phyloP scores from a whole-genome alignment of 352 stramenopile species.

The Hyaloperonospora arabidopsidis region DNA sequence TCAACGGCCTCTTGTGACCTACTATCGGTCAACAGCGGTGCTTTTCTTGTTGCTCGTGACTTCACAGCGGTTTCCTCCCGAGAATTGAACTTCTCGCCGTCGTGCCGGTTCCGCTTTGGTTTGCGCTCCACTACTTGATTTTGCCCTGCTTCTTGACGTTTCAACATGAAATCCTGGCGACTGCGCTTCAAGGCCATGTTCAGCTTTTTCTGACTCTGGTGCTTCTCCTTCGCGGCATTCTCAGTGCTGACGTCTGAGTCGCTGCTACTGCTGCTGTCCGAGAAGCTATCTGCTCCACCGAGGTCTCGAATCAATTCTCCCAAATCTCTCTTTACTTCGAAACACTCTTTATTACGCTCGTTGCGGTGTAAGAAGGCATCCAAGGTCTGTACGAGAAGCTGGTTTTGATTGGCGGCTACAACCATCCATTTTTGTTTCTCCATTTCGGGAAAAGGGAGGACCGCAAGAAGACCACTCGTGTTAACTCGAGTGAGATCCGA shows the following conservation, averaged over 20 bases:
- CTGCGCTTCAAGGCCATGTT: slow-evolving; percentile 20
- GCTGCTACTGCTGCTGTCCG: slow-evolving; percentile 20
- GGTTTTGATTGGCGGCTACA: slow-evolving; percentile 60
- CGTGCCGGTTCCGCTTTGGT: slow-evolving; percentile 16
- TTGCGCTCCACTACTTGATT: slow-evolving; percentile 17
- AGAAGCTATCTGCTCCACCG: slow-evolving; percentile 24
- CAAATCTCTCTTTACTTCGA: slow-evolving; percentile 39
- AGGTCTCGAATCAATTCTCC: slow-evolving; percentile 40
- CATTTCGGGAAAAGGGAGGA: slow-evolving; percentile 45
- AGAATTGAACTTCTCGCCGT: slow-evolving; percentile 14
- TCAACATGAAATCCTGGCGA: slow-evolving; percentile 11
- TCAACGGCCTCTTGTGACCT: slow-evolving; percentile 8
- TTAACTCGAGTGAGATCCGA: slow-evolving; percentile 73
- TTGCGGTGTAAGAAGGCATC: slow-evolving; percentile 60
- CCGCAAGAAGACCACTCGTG: slow-evolving; percentile 51
- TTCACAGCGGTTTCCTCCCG: slow-evolving; percentile 4
- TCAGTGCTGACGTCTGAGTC: slow-evolving; percentile 18
- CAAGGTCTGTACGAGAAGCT: slow-evolving; percentile 62
- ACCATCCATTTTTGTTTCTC: slow-evolving; percentile 73
- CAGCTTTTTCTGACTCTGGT: slow-evolving; percentile 13
- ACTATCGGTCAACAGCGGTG: slow-evolving; percentile 5
- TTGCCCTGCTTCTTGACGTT: slow-evolving; percentile 13
- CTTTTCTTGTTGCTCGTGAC: slow-evolving; percentile 12
- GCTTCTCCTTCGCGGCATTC: slow-evolving; percentile 16
- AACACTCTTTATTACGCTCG: slow-evolving; percentile 39